A percentile compares a stretch with the other conserved stretches of the same genome.
Conservation (phyloP, 768 basidiomycete genomes). For the Pleurotus ostreatus region DNA sequence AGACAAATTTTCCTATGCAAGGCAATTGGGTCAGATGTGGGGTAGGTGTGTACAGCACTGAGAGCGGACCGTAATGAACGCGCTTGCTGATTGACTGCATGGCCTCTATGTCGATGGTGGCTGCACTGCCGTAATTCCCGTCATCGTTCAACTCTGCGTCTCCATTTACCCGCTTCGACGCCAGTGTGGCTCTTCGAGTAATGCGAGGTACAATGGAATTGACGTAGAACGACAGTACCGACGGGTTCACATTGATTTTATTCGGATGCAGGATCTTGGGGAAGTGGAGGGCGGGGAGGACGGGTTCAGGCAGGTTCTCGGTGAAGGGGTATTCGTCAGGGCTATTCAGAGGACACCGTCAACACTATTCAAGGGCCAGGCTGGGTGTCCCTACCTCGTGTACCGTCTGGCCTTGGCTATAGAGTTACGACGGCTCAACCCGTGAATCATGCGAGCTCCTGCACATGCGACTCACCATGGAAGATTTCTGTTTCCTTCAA, state of each 20-base stretch:
- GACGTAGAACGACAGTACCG: slow-evolving; percentile 89
- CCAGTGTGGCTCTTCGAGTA: slow-evolving; percentile 64
- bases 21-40: not conserved
- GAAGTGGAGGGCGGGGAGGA: slow-evolving; percentile 69
- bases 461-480: slow-evolving; percentile 66
- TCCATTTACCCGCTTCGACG: slow-evolving; percentile 63
- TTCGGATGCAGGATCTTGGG: slow-evolving; percentile 79
- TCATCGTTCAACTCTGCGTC: slow-evolving; percentile 83
- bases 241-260: slow-evolving; percentile 79
- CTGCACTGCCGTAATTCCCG: slow-evolving; percentile 95
- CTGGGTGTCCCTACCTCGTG: slow-evolving; percentile 60
- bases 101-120: slow-evolving; percentile 91
- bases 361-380: not conserved
- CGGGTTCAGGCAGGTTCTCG: slow-evolving; percentile 68
- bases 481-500: slow-evolving; percentile 91
- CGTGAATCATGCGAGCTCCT: slow-evolving; percentile 6
- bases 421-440: slow-evolving; percentile 4
- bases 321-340: slow-evolving; percentile 99
- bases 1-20: slow-evolving; percentile 90
- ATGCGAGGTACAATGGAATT: slow-evolving; percentile 87
- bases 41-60: not conserved
- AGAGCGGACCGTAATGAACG: slow-evolving; percentile 86
- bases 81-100: slow-evolving; percentile 98
- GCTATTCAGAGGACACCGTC: slow-evolving; percentile 33
- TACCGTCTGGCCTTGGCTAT: slow-evolving; percentile 92